Evolutionary conservation across 805 yeast genomes (phyloP).

Genomic region (Candida insectorum): DNA sequence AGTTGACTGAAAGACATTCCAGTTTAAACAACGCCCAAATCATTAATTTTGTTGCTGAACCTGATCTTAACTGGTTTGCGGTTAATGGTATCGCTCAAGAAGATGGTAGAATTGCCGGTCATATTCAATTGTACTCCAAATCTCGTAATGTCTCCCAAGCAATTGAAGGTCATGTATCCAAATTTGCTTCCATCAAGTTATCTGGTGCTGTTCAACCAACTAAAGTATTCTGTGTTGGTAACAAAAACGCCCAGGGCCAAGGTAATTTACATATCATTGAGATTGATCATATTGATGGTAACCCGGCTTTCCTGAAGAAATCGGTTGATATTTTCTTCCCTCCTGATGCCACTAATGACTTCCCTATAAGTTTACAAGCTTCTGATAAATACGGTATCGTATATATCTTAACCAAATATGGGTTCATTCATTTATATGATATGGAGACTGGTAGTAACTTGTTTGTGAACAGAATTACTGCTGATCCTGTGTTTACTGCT

Average conservation of each 20-base stretch:
- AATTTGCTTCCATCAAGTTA: constrained; percentile 73
- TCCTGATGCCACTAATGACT: constrained; percentile 92
- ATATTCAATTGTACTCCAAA: constrained; percentile 86
- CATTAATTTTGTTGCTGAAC: constrained; percentile 83
- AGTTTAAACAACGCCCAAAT: constrained; percentile 78
- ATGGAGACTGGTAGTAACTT: constrained; percentile 88
- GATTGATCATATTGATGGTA: constrained; percentile 86
- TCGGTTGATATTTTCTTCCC: constrained; percentile 94
- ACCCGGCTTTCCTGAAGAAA: constrained; percentile 85
- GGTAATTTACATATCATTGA: constrained; percentile 87
- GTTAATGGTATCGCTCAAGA: constrained; percentile 93
- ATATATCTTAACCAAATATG: constrained; percentile 90
- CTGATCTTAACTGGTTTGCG: constrained; percentile 86
- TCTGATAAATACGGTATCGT: constrained; percentile 82
- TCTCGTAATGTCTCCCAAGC: constrained; percentile 92
- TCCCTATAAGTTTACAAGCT: constrained; percentile 90
- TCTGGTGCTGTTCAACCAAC: constrained; percentile 72
- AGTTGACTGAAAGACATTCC: constrained; percentile 80
- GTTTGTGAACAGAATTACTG: constrained; percentile 93
- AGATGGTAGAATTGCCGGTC: constrained; percentile 92
- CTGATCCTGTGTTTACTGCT: constrained; percentile 93
- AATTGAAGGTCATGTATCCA: constrained; percentile 96
- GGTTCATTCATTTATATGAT: constrained; percentile 94
- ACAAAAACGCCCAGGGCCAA: constrained; percentile 69
- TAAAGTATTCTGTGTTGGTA: constrained; percentile 89